A percentile compares a stretch with the other conserved stretches of the same genome.
Conservation (phyloP, 1,139 yeast genomes). For the Saccharomyces hybrid region DNA sequence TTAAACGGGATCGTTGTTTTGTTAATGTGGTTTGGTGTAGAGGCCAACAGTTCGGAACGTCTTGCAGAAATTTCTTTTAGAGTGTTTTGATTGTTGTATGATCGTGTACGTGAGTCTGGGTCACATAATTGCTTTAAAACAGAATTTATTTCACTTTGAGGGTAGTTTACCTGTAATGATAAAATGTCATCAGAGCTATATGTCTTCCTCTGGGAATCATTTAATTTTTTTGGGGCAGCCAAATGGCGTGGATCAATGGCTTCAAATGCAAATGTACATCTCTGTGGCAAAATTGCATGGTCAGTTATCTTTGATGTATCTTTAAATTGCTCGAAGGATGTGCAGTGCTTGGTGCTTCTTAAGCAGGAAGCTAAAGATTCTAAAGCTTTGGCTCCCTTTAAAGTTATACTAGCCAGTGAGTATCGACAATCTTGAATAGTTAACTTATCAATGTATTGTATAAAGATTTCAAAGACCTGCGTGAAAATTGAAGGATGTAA, state of each 20-base stretch:
- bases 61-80: slow-evolving; percentile 46
- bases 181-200: slow-evolving; percentile 15
- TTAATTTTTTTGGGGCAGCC: slow-evolving; percentile 37
- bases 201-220: slow-evolving; percentile 3
- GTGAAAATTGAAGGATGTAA: slow-evolving; percentile 75
- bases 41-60: slow-evolving; percentile 29
- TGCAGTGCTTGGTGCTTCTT: slow-evolving; percentile 34
- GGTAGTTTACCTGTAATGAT: slow-evolving; percentile 12
- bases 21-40: slow-evolving; percentile 23
- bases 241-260: slow-evolving; percentile 70
- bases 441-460: slow-evolving; percentile 22
- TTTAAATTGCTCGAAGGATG: slow-evolving; percentile 23
- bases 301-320: slow-evolving; percentile 34
- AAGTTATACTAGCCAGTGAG: slow-evolving; percentile 71
- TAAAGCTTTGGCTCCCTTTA: slow-evolving; percentile 67
- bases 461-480: slow-evolving; percentile 38
- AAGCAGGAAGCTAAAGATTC: slow-evolving; percentile 51
- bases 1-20: slow-evolving; percentile 15
- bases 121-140: slow-evolving; percentile 37
- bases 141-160: slow-evolving; percentile 17
- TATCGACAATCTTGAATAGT: slow-evolving; percentile 63
- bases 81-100: slow-evolving; percentile 56
- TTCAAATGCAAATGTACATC: slow-evolving; percentile 48
- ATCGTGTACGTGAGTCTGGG: slow-evolving; percentile 41
- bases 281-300: slow-evolving; percentile 44